Conservation (phyloP, 805 yeast genomes). For the Geotrichum ghanense region DNA sequence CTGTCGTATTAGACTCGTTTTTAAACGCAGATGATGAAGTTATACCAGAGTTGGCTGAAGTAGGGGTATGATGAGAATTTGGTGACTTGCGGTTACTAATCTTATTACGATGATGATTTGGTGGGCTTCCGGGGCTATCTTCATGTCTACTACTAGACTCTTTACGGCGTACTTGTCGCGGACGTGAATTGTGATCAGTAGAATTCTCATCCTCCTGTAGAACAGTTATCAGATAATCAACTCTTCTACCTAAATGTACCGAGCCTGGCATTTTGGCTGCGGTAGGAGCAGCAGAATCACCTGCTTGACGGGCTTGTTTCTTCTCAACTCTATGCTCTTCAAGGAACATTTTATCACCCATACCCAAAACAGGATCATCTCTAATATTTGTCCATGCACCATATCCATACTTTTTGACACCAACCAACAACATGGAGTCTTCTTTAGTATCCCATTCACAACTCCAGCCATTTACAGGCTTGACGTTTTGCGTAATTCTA, state of each 20-base stretch:
- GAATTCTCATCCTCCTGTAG: conserved; percentile 45
- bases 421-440: conserved; percentile 78
- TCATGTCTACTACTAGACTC: conserved; percentile 15
- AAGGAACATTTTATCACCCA: conserved; percentile 75
- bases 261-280: conserved; percentile 71
- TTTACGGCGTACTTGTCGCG: conserved; percentile 16
- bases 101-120: conserved; percentile 8
- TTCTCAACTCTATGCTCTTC: conserved; percentile 33
- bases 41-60: background rate
- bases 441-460: conserved; percentile 77
- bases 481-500: conserved; percentile 50
- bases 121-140: conserved; percentile 6
- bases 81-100: conserved; percentile 14
- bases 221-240: conserved; percentile 71
- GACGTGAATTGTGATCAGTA: background rate
- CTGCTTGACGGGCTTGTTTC: conserved; percentile 24
- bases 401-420: conserved; percentile 86
- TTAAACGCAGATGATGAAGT: background rate
- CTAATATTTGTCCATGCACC: conserved; percentile 92
- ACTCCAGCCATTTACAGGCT: conserved; percentile 83
- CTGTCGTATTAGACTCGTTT: conserved; percentile 3
- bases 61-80: conserved; percentile 8
- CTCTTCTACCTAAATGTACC: conserved; percentile 83
- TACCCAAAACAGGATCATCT: conserved; percentile 85
- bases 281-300: conserved; percentile 6